These are phyloP conservation scores for Skeletonema costatum DNA, from an alignment of 108 stramenopile species.

Conservation along the genomic window DNA sequence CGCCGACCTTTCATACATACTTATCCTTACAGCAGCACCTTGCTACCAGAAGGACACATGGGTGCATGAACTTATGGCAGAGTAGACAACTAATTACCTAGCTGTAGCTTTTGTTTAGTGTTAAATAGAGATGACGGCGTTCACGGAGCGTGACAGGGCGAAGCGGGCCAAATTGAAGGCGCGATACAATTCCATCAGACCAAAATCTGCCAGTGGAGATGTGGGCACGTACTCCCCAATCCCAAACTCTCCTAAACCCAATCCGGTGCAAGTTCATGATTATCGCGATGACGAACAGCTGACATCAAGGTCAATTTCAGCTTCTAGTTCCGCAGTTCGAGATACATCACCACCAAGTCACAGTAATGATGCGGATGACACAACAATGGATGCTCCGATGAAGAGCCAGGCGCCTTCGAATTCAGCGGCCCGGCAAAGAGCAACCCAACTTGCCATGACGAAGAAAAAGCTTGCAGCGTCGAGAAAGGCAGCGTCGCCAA, in stretches of 20 bases:
- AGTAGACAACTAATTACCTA: neutral
- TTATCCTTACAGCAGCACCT: neutral
- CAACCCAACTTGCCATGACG: neutral
- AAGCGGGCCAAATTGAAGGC: conserved; percentile 43
- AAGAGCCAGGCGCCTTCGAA: neutral
- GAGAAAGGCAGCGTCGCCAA: neutral
- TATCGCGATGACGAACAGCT: neutral
- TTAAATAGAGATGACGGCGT: conserved; percentile 4
- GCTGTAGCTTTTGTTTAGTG: neutral
- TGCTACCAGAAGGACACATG: no score
- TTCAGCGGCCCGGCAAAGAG: neutral
- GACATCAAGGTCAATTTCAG: neutral
- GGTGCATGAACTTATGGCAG: no score
- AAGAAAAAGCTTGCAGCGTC: neutral
- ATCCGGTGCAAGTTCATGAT: neutral
- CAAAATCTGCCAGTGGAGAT: neutral
- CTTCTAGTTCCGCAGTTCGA: neutral
- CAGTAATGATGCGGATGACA: neutral
- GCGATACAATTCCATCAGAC: conserved; percentile 30
- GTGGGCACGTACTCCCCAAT: neutral
- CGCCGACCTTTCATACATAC: no score
- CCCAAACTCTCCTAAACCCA: neutral
- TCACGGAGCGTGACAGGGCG: conserved; percentile 33
- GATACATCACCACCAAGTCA: neutral
- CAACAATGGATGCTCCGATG: neutral